Evolutionary conservation across 75 land plant genomes (phyloP).

Genomic region (Pseudotsuga menziesii): DNA sequence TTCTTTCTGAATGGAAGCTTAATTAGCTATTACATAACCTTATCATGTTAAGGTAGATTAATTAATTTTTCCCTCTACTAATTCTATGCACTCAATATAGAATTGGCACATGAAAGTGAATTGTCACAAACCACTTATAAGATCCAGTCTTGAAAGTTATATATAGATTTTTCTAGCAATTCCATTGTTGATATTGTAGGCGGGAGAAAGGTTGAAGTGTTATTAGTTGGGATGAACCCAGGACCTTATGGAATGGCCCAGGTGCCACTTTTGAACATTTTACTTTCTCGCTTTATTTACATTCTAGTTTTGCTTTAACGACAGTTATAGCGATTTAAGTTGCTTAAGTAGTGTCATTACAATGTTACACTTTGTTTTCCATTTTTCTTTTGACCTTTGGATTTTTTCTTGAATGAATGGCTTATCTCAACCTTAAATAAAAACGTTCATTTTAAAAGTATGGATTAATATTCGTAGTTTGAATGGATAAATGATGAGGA

Average conservation of each 20-base stretch:
- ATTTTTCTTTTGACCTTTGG: too few species aligned
- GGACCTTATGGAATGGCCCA: constrained; percentile 52
- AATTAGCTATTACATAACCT: too few species aligned
- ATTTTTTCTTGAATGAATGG: too few species aligned
- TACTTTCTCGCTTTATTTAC: too few species aligned
- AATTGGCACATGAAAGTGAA: background rate
- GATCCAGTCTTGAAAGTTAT: background rate
- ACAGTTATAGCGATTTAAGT: background rate
- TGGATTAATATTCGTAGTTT: too few species aligned
- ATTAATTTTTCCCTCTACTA: background rate
- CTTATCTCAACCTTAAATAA: too few species aligned
- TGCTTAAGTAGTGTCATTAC: too few species aligned
- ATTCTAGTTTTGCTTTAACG: background rate
- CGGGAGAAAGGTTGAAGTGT: constrained; percentile 34
- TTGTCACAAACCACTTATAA: background rate
- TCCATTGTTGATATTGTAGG: constrained; percentile 18
- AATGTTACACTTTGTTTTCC: too few species aligned
- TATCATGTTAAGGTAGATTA: background rate
- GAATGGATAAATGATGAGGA: background rate
- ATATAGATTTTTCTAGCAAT: background rate
- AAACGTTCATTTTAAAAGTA: too few species aligned
- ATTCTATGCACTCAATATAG: background rate
- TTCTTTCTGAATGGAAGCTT: too few species aligned
- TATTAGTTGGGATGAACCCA: constrained; percentile 46
- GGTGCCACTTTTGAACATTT: constrained; percentile 14